These are phyloP conservation scores for Massarina eburnea DNA, from an alignment of 2,329 filamentous ascomycete genomes.

Conservation along the genomic window DNA sequence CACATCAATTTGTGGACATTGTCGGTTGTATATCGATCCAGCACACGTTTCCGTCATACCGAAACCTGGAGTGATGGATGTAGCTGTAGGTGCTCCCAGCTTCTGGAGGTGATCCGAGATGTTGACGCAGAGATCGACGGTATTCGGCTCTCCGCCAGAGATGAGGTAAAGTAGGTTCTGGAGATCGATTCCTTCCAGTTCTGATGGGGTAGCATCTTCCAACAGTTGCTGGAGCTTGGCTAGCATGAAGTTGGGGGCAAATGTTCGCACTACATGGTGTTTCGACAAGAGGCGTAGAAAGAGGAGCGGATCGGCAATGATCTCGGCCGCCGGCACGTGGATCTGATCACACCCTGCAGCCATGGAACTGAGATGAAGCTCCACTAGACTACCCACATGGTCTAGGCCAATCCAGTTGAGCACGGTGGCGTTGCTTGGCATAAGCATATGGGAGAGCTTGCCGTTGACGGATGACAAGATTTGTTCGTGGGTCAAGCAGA, in stretches of 20 bases:
- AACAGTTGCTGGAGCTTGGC: conserved; percentile 12
- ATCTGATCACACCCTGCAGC: conserved; percentile 47
- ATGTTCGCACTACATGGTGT: conserved; percentile 48
- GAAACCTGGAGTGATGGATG: conserved; percentile 47
- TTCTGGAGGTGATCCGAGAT: conserved; percentile 30
- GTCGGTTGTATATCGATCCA: conserved; percentile 48
- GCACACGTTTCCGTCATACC: conserved; percentile 59
- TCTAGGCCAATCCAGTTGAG: conserved; percentile 56
- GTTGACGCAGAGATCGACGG: conserved; percentile 33
- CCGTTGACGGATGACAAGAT: conserved; percentile 46
- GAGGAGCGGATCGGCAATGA: conserved; percentile 42
- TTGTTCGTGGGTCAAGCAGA: conserved; percentile 48
- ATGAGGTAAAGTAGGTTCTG: conserved; percentile 32
- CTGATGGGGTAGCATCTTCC: background rate
- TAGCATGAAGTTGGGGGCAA: conserved; percentile 51
- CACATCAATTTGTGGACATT: conserved; percentile 48
- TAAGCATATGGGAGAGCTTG: conserved; percentile 33
- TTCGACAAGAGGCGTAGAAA: conserved; percentile 46
- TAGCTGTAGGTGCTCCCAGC: conserved; percentile 35
- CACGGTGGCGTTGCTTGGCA: conserved; percentile 13
- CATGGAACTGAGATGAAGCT: conserved; percentile 56
- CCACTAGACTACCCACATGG: conserved; percentile 55
- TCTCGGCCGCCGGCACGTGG: conserved; percentile 47
- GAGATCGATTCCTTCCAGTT: too few relatives aligned
- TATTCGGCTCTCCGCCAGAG: conserved; percentile 54